These are phyloP conservation scores for Lecanosticta acicola DNA, from an alignment of 2,329 filamentous ascomycete genomes.

Conservation along the genomic window DNA sequence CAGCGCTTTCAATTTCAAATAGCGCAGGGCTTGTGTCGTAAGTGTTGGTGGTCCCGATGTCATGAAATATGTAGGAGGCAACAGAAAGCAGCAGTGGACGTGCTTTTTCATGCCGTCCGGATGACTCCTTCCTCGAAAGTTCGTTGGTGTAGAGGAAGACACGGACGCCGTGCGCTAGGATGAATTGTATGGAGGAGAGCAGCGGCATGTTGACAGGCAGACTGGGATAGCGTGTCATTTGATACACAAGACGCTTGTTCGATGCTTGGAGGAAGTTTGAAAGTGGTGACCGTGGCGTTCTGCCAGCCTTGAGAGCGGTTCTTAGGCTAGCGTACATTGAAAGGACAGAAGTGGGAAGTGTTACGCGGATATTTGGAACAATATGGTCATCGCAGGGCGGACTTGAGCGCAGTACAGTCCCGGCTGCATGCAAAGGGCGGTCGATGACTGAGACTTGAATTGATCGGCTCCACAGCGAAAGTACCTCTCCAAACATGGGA, in stretches of 20 bases:
- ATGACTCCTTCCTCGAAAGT: conserved; percentile 9
- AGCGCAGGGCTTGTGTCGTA: conserved; percentile 33
- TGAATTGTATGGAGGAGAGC: conserved; percentile 14
- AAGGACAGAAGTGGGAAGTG: too few species aligned
- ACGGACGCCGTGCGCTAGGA: conserved; percentile 23
- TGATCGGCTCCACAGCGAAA: not conserved
- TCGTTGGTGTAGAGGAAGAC: conserved; percentile 19
- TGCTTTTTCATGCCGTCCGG: not conserved
- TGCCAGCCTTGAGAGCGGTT: too few species aligned
- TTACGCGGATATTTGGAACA: not conserved
- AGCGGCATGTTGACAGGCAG: conserved; percentile 13
- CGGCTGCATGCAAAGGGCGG: conserved; percentile 11
- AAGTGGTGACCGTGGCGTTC: too few species aligned
- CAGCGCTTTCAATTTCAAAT: conserved; percentile 44
- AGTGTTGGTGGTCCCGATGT: conserved; percentile 28
- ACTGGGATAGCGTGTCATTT: conserved; percentile 11
- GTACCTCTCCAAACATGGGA: too few species aligned
- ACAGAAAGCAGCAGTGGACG: conserved; percentile 11
- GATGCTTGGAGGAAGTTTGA: not conserved
- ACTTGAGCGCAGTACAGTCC: not conserved
- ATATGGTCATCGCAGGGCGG: conserved; percentile 4
- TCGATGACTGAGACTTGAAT: conserved; percentile 7
- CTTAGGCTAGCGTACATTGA: too few species aligned
- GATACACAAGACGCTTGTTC: conserved; percentile 12
- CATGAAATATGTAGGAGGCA: conserved; percentile 34